Conservation (phyloP, 495 filamentous ascomycete genomes). For the Lophiostoma macrostomum region DNA sequence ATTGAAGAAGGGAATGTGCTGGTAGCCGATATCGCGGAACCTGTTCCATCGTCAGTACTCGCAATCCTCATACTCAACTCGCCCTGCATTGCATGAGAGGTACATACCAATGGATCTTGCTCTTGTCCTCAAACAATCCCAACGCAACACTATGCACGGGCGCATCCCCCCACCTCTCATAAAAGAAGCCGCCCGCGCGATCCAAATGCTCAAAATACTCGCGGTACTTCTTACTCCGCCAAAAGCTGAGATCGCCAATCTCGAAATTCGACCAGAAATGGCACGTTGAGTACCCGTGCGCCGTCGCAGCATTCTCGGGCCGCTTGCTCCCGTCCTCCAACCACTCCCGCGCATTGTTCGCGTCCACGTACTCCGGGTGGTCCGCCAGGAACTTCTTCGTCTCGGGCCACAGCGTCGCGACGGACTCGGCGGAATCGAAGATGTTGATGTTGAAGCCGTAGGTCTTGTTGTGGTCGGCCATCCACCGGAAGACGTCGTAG, state of each 20-base stretch:
- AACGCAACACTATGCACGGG: slow-evolving; percentile 96
- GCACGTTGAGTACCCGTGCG: slow-evolving; percentile 96
- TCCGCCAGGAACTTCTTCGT: slow-evolving; percentile 78
- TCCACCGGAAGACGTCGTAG: slow-evolving; percentile 98
- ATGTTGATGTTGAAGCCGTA: slow-evolving; percentile 99
- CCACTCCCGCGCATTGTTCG: slow-evolving; percentile 86
- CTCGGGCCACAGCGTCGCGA: slow-evolving; percentile 92
- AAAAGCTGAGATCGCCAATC: slow-evolving; percentile 93
- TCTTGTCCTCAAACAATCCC: slow-evolving; percentile 85
- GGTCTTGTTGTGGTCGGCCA: slow-evolving; percentile 95
- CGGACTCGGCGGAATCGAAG: slow-evolving; percentile 82
- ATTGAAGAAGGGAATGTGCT: slow-evolving; percentile 98
- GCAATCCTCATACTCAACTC: not conserved
- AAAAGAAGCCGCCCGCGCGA: slow-evolving; percentile 94
- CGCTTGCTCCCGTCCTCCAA: slow-evolving; percentile 72
- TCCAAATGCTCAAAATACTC: slow-evolving; percentile 97
- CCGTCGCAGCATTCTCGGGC: slow-evolving; percentile 73
- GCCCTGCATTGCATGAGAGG: not conserved
- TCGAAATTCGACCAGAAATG: slow-evolving; percentile 99
- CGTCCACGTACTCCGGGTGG: slow-evolving; percentile 75
- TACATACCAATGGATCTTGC: slow-evolving; percentile 90
- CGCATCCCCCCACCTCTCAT: slow-evolving; percentile 98
- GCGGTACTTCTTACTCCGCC: slow-evolving; percentile 85
- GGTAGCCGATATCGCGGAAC: slow-evolving; percentile 99
- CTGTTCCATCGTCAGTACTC: slow-evolving; percentile 44